A percentile compares a stretch with the other conserved stretches of the same genome.
These are phyloP conservation scores for Leishmania gerbilli DNA, from an alignment of 208 protist species.

Conservation along the genomic window DNA sequence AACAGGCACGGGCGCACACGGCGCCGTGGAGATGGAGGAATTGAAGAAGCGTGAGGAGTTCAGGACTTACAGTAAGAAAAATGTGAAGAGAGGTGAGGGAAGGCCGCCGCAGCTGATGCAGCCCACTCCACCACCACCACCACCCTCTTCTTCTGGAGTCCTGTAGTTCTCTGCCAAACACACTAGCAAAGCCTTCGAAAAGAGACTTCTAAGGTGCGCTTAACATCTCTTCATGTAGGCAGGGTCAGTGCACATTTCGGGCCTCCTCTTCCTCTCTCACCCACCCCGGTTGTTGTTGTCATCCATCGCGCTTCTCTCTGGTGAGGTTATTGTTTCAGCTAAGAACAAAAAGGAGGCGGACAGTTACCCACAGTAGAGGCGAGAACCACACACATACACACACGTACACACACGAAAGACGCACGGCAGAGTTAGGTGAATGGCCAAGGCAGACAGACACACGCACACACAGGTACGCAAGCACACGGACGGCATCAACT, in stretches of 20 bases:
- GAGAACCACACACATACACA: not conserved
- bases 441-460: not conserved
- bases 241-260: not conserved
- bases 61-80: not conserved
- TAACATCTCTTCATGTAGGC: not conserved
- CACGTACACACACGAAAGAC: not conserved
- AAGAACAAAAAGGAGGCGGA: not conserved
- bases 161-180: not conserved
- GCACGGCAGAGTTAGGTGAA: not conserved
- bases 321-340: not conserved
- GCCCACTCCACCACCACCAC: too few relatives aligned
- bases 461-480: not conserved
- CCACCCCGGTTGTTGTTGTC: not conserved
- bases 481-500: not conserved
- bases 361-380: not conserved
- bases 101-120: not conserved
- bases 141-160: not conserved
- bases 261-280: not conserved
- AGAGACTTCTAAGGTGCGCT: not conserved
- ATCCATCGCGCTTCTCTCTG: not conserved
- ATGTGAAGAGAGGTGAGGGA: not conserved
- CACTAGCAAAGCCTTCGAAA: conserved; percentile 4
- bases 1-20: not conserved
- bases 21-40: not conserved
- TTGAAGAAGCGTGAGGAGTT: too few relatives aligned